Percentiles rank a stretch among this genome's conserved stretches.
These are phyloP conservation scores for Phytomonas sp. DNA, from an alignment of 208 protist species.

Conservation along the genomic window DNA sequence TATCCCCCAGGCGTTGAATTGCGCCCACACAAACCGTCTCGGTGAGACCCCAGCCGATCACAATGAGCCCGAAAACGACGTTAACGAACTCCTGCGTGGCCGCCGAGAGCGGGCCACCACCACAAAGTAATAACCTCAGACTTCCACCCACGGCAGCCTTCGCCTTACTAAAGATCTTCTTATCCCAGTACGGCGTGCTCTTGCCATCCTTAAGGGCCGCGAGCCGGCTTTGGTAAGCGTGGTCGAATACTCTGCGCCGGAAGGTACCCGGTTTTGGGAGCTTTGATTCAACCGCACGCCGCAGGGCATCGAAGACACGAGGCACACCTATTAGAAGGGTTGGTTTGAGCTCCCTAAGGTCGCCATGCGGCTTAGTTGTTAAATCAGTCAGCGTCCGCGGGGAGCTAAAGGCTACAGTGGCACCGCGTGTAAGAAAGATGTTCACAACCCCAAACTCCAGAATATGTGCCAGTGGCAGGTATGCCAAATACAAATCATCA, in stretches of 20 bases:
- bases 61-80: slow-evolving; percentile 57
- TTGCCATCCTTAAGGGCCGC: slow-evolving; percentile 50
- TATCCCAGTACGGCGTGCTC: slow-evolving; percentile 80
- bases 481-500: slow-evolving; percentile 67
- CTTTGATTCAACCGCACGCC: slow-evolving; percentile 51
- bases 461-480: slow-evolving; percentile 91
- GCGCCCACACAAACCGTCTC: slow-evolving; percentile 66
- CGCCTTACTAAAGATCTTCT: slow-evolving; percentile 54
- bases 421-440: slow-evolving; percentile 59
- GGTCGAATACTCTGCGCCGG: slow-evolving; percentile 62
- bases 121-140: slow-evolving; percentile 44
- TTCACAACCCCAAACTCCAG: slow-evolving; percentile 81
- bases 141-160: slow-evolving; percentile 52
- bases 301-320: slow-evolving; percentile 81
- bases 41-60: slow-evolving; percentile 85
- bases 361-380: slow-evolving; percentile 68
- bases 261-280: slow-evolving; percentile 43
- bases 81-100: slow-evolving; percentile 78
- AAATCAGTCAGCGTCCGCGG: slow-evolving; percentile 67
- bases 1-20: slow-evolving; percentile 44
- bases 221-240: slow-evolving; percentile 43
- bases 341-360: slow-evolving; percentile 67
- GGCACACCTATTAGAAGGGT: slow-evolving; percentile 71
- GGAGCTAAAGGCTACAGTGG: slow-evolving; percentile 54
- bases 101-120: slow-evolving; percentile 65